phyloP scores from a whole-genome alignment of 371 early-diverging fungal species.

The Mucor irregularis region DNA sequence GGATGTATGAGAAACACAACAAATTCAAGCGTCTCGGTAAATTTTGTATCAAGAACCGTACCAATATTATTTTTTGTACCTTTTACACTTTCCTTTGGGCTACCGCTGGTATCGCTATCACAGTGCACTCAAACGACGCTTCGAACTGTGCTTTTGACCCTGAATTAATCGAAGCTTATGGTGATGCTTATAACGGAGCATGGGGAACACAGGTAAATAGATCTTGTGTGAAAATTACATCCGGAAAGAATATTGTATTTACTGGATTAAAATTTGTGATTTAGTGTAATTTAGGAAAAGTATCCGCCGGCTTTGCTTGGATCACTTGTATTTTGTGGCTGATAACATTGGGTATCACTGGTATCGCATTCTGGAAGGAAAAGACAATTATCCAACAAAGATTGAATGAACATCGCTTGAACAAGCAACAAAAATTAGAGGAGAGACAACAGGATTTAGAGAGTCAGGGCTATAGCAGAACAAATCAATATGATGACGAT shows the following conservation, averaged over 20 bases:
- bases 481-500: constrained; percentile 7
- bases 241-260: neutral
- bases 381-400: constrained; percentile 42
- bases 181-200: constrained; percentile 23
- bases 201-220: constrained; percentile 32
- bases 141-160: constrained; percentile 20
- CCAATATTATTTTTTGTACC: constrained; percentile 29
- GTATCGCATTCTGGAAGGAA: constrained; percentile 41
- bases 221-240: neutral
- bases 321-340: constrained; percentile 48
- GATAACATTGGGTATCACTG: constrained; percentile 26
- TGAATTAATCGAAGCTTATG: constrained; percentile 12
- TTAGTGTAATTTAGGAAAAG: constrained; percentile 45
- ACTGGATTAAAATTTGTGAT: neutral
- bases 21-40: constrained; percentile 35
- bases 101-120: constrained; percentile 36
- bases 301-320: constrained; percentile 46
- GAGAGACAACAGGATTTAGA: constrained; percentile 10
- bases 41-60: constrained; percentile 33
- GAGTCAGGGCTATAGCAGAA: neutral
- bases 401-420: constrained; percentile 40
- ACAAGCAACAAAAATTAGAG: constrained; percentile 33
- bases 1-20: constrained; percentile 31
- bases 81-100: constrained; percentile 30
- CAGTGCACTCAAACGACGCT: constrained; percentile 28